These are phyloP conservation scores for Fusarium sp. DNA, from an alignment of 2,329 filamentous ascomycete genomes.

Conservation along the genomic window DNA sequence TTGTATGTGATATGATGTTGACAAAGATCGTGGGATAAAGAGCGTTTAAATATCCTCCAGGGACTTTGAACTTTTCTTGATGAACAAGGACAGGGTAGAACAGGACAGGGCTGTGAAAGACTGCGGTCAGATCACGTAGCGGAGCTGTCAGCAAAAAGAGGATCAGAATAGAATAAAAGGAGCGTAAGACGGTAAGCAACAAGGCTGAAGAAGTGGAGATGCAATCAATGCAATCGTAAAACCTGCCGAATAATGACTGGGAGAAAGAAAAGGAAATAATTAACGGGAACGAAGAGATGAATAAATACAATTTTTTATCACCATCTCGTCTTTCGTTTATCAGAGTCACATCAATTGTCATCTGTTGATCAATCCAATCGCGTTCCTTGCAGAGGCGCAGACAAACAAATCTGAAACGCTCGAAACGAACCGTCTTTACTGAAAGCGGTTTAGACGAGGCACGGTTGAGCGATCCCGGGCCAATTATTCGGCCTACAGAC, in stretches of 20 bases:
- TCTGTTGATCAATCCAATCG: slow-evolving; percentile 8
- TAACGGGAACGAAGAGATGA: not conserved
- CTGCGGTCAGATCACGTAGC: slow-evolving; percentile 2
- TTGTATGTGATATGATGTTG: not conserved
- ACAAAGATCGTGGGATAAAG: not conserved
- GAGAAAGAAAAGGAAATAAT: not conserved
- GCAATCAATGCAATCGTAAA: not conserved
- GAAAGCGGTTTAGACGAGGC: not conserved
- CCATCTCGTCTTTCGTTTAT: not conserved
- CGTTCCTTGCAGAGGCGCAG: slow-evolving; percentile 23
- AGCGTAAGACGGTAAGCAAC: slow-evolving; percentile 4
- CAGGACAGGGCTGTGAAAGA: not conserved
- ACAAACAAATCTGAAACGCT: slow-evolving; percentile 1
- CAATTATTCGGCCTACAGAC: slow-evolving; percentile 18
- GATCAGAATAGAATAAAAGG: slow-evolving; percentile 5
- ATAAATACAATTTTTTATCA: not conserved
- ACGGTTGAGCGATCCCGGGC: not conserved
- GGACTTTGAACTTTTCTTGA: slow-evolving; percentile 5
- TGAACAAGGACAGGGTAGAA: not conserved
- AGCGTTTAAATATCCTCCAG: slow-evolving; percentile 24
- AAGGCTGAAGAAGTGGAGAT: not conserved
- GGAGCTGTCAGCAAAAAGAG: slow-evolving; percentile 4
- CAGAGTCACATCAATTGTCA: not conserved
- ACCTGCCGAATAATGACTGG: not conserved
- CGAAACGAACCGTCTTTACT: slow-evolving; percentile 17